phyloP scores from a whole-genome alignment of 1,284 basidiomycete genomes.

The Ceratobasidium sp. region DNA sequence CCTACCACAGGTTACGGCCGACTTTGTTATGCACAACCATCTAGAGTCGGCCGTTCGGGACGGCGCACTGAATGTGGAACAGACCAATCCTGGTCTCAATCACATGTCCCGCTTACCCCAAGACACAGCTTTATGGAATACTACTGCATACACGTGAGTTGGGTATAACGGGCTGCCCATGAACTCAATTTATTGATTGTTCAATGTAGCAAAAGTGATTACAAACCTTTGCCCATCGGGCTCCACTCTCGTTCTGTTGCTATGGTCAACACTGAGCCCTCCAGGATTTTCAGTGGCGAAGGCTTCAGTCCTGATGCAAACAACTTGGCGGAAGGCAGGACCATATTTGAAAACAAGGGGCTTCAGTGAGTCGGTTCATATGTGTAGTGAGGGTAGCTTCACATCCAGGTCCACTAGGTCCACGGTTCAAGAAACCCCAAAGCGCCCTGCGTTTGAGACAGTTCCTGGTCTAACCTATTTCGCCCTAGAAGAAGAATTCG shows the following conservation, averaged over 20 bases:
- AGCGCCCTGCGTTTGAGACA: neutral
- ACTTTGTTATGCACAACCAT: slow-evolving; percentile 8
- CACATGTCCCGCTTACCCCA: neutral
- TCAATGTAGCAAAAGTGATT: neutral
- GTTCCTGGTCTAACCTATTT: neutral
- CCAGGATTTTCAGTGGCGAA: neutral
- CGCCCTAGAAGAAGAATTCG: slow-evolving; percentile 13
- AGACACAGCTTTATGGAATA: neutral
- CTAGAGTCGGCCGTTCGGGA: neutral
- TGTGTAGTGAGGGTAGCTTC: too few species aligned
- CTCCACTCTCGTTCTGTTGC: neutral
- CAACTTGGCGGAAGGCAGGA: too few species aligned
- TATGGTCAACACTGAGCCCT: neutral
- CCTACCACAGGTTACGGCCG: neutral
- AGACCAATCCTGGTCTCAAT: neutral
- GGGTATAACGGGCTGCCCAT: neutral
- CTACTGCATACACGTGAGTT: neutral
- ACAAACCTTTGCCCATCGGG: neutral
- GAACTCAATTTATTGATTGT: neutral
- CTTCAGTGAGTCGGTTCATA: too few species aligned
- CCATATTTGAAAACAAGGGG: too few species aligned
- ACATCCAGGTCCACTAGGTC: too few species aligned
- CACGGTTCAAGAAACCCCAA: too few species aligned
- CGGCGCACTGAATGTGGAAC: neutral
- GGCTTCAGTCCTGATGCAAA: neutral